Conservation (phyloP, 768 basidiomycete genomes). For the Russula compacta region DNA sequence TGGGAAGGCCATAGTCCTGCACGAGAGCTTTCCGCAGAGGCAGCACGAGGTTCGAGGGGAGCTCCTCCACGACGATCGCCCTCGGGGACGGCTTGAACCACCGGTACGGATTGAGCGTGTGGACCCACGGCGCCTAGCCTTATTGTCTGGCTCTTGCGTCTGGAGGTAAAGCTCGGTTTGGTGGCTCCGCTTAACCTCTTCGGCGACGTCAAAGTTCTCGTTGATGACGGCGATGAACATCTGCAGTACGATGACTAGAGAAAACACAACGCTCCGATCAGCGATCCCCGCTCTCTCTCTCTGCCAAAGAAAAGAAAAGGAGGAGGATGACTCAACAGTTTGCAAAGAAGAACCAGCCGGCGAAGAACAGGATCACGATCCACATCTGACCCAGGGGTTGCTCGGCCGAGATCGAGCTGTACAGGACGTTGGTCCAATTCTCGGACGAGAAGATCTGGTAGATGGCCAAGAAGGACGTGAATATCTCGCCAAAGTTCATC, state of each 20-base stretch:
- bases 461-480: constrained; percentile 76
- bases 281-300: background rate
- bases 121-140: constrained; percentile 50
- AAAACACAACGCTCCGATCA: background rate
- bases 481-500: constrained; percentile 76
- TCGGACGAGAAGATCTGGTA: constrained; percentile 91
- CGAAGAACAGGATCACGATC: constrained; percentile 62
- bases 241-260: constrained; percentile 77
- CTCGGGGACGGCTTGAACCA: constrained; percentile 69
- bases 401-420: constrained; percentile 54
- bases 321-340: constrained; percentile 56
- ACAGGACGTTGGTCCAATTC: constrained; percentile 82
- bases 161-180: constrained; percentile 68
- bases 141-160: constrained; percentile 41
- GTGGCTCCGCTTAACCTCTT: constrained; percentile 76
- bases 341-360: constrained; percentile 83
- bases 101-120: constrained; percentile 78
- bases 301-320: background rate
- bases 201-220: constrained; percentile 89
- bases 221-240: constrained; percentile 98
- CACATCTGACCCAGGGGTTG: constrained; percentile 55
- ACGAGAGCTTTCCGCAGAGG: constrained; percentile 72
- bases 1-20: constrained; percentile 42
- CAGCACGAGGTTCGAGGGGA: constrained; percentile 67
- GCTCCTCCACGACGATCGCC: constrained; percentile 56